These are phyloP conservation scores for Debaryomyces sp. DNA, from an alignment of 1,139 yeast genomes.

Conservation along the genomic window DNA sequence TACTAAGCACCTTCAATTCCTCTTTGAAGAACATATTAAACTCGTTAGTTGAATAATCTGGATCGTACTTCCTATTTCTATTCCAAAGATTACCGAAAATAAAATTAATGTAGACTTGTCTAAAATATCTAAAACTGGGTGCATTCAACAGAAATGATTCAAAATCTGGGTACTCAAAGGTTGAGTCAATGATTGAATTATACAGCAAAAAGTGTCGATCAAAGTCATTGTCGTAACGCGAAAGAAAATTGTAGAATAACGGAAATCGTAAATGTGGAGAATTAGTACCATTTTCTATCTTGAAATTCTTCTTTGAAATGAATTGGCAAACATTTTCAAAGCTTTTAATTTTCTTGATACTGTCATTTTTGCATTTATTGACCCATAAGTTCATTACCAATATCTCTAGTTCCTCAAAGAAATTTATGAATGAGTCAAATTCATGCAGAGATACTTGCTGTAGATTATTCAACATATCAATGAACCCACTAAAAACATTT, in stretches of 20 bases:
- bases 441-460: background rate
- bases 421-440: background rate
- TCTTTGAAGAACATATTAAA: slow-evolving; percentile 4
- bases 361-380: slow-evolving; percentile 17
- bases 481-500: background rate
- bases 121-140: slow-evolving; percentile 10
- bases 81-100: slow-evolving; percentile 5
- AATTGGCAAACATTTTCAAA: slow-evolving; percentile 26
- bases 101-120: slow-evolving; percentile 8
- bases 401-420: slow-evolving; percentile 16
- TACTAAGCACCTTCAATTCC: background rate
- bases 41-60: slow-evolving; percentile 1
- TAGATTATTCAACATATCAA: background rate
- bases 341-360: slow-evolving; percentile 14
- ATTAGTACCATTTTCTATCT: slow-evolving; percentile 20
- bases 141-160: background rate
- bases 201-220: background rate
- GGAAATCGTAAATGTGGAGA: slow-evolving; percentile 32
- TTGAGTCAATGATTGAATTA: slow-evolving; percentile 6
- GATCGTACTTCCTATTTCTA: background rate
- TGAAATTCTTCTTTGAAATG: slow-evolving; percentile 14
- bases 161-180: slow-evolving; percentile 7
- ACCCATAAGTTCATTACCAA: slow-evolving; percentile 21
- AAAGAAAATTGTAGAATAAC: slow-evolving; percentile 22
- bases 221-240: slow-evolving; percentile 7